Conservation (phyloP, 2,329 filamentous ascomycete species). For the Sporothrix dimorphospora region DNA sequence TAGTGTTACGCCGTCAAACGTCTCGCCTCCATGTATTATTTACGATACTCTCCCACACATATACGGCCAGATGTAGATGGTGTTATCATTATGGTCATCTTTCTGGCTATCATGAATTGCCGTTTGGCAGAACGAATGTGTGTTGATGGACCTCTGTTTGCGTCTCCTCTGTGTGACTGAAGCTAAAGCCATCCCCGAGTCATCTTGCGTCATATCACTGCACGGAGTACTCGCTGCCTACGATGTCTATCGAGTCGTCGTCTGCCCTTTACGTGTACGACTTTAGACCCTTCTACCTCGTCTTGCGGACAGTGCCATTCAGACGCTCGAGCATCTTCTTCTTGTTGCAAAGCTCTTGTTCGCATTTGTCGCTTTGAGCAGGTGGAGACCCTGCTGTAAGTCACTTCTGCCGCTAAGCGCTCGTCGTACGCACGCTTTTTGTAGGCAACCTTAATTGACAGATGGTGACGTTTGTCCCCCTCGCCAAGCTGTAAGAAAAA, state of each 20-base stretch:
- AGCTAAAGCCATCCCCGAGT: not conserved
- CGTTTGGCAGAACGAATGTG: not conserved
- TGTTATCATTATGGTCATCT: not conserved
- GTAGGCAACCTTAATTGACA: not conserved
- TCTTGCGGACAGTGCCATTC: not conserved
- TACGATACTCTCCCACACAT: conserved; percentile 13
- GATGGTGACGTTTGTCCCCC: not conserved
- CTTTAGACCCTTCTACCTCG: not conserved
- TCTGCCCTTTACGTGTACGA: not conserved
- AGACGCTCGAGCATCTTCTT: not conserved
- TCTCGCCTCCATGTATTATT: conserved; percentile 8
- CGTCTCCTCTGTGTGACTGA: not conserved
- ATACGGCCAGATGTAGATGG: conserved; percentile 1
- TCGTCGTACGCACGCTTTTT: conserved; percentile 15
- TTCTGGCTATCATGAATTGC: not conserved
- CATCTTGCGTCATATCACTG: not conserved
- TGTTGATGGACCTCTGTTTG: not conserved
- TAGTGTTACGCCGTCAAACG: not conserved
- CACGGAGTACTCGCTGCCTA: not conserved
- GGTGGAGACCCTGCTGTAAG: not conserved
- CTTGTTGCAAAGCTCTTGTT: not conserved
- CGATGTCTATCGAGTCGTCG: not conserved
- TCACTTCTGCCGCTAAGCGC: not conserved
- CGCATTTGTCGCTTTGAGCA: not conserved
- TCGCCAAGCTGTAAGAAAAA: not conserved